These are phyloP conservation scores for Sedum album DNA, from an alignment of 164 flowering plant genomes.

Conservation along the genomic window DNA sequence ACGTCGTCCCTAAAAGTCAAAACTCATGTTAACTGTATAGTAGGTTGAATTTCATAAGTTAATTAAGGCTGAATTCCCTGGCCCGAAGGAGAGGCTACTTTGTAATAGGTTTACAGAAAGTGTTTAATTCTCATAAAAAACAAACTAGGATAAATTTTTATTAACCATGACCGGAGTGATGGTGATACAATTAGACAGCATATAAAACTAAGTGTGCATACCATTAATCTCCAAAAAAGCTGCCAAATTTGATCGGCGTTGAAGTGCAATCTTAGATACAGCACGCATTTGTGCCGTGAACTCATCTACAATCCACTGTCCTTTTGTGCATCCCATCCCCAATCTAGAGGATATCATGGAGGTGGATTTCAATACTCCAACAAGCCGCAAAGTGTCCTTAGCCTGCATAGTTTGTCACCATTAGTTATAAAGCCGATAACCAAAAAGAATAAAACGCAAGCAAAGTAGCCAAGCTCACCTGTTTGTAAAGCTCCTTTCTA, in stretches of 20 bases:
- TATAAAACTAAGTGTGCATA: slow-evolving; percentile 17
- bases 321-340: slow-evolving; percentile 61
- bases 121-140: no score
- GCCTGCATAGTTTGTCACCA: slow-evolving; percentile 30
- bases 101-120: no score
- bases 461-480: slow-evolving; percentile 29
- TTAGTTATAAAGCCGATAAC: not conserved
- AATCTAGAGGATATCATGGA: slow-evolving; percentile 62
- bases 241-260: slow-evolving; percentile 77
- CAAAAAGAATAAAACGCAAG: not conserved
- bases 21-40: not conserved
- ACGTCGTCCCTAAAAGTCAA: no score
- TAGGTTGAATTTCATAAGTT: no score
- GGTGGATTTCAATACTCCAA: slow-evolving; percentile 75
- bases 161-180: not conserved
- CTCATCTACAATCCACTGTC: slow-evolving; percentile 83
- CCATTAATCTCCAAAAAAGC: slow-evolving; percentile 80
- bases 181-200: not conserved
- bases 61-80: no score
- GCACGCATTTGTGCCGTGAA: slow-evolving; percentile 93
- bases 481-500: slow-evolving; percentile 65
- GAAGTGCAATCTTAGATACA: slow-evolving; percentile 87
- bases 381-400: slow-evolving; percentile 88
- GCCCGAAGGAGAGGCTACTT: no score
- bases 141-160: no score